Evolutionary conservation across 164 flowering plant genomes (phyloP).

Genomic region (Brasenia schreberi): DNA sequence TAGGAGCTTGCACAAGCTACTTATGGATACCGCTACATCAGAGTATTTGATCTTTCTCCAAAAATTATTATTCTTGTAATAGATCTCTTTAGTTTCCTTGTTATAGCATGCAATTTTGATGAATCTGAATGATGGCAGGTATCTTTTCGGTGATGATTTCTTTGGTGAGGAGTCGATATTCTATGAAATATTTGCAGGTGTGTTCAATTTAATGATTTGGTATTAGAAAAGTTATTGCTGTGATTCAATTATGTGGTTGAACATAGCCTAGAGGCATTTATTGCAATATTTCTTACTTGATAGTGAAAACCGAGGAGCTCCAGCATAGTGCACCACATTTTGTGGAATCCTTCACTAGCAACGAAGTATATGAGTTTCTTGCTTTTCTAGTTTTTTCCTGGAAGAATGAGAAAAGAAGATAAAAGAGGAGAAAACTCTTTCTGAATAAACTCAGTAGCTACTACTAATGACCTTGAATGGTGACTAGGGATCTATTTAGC

Average conservation of each 20-base stretch:
- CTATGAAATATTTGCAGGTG: slow-evolving; percentile 93
- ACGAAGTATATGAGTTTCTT: too few species aligned
- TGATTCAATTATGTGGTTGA: not conserved
- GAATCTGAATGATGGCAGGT: slow-evolving; percentile 29
- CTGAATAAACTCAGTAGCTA: too few species aligned
- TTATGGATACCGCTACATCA: slow-evolving; percentile 97
- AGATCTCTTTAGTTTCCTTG: not conserved
- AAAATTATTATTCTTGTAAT: not conserved
- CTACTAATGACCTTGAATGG: too few species aligned
- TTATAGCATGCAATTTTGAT: not conserved
- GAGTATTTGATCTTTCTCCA: slow-evolving; percentile 42
- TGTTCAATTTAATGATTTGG: not conserved
- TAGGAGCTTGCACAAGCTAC: slow-evolving; percentile 62
- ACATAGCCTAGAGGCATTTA: not conserved
- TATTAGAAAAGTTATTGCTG: too few species aligned
- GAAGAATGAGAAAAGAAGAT: too few species aligned
- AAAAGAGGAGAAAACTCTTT: too few species aligned
- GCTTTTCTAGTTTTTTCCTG: too few species aligned
- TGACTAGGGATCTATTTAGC: too few species aligned
- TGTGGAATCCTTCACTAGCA: too few species aligned
- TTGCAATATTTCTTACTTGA: too few species aligned
- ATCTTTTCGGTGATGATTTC: slow-evolving; percentile 89
- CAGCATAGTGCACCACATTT: too few species aligned
- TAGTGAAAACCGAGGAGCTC: too few species aligned
- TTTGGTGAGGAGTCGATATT: slow-evolving; percentile 89